Evolutionary conservation across 306 rosid species (phyloP).

Genomic region (Dalbergia cochinchinensis): DNA sequence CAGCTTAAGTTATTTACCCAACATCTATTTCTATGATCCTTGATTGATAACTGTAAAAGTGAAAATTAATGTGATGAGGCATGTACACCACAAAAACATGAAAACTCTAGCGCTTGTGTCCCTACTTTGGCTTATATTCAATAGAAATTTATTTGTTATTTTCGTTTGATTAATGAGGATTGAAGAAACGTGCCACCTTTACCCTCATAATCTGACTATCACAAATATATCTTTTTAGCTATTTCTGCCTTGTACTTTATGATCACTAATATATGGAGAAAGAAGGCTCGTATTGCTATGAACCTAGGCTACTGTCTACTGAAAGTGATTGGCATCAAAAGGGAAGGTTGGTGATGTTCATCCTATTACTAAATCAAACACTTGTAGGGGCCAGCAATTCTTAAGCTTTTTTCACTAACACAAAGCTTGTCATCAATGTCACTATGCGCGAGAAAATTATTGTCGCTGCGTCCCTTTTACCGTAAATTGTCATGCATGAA

Average conservation of each 20-base stretch:
- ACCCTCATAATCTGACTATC: conserved; percentile 30
- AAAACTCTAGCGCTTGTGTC: background rate
- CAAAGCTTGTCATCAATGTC: background rate
- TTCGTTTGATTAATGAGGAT: conserved; percentile 1
- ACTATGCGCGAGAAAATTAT: background rate
- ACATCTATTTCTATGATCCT: background rate
- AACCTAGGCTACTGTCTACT: conserved; percentile 9
- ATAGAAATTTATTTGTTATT: background rate
- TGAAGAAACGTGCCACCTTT: conserved; percentile 23
- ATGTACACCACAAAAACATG: background rate
- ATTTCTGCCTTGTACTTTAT: conserved; percentile 13
- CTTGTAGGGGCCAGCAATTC: background rate
- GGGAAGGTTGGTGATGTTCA: conserved; percentile 40
- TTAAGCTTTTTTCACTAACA: conserved; percentile 14
- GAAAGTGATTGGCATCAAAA: conserved; percentile 37
- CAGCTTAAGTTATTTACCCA: background rate
- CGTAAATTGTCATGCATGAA: background rate
- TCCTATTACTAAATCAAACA: conserved; percentile 21
- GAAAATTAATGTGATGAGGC: background rate
- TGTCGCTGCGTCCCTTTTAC: background rate
- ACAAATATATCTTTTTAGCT: background rate
- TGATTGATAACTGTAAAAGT: background rate
- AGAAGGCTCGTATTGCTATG: conserved; percentile 27
- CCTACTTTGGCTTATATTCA: background rate
- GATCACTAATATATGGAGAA: background rate